Evolutionary conservation across 768 basidiomycete genomes (phyloP), one percentile per base, ranked within the genome.

Genomic region (Dacryopinax primogenitus): DNA sequence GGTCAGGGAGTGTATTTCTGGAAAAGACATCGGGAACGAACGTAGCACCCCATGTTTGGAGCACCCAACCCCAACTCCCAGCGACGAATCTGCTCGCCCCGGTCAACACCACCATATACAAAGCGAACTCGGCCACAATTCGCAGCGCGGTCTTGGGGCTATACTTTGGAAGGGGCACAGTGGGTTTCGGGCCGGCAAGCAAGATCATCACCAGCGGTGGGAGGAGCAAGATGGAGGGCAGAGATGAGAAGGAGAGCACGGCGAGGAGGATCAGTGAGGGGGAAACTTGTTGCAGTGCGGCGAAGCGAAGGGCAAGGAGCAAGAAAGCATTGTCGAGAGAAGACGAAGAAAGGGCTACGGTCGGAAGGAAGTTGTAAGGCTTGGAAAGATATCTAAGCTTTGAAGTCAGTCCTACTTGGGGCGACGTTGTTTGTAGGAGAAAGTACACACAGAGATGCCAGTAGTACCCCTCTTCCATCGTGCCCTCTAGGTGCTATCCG

Each of bases 21-120:
- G 45, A 13, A 44, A 1, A 44, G 45, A 70, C 58, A 63, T 23
- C 16, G 39, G 67, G 32, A 1, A 47, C 12, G 21, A 71, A 93
- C 92, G 82, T 86, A 63, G 88, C 85, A 16, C 90, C 89, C 91
- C 91, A 95, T 0, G 90, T 90, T 70, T 86, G 84, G 18, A 76
- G 72, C 63, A 88, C 74, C 91, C 92, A 95, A 26, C 74, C 73
- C 78, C 77, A 82, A 41, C 82, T 79, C 32, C 86, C 88, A 7
- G 82, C 78, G 0, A 83, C 78, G 1, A 87, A 70, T 1, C 81
- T 81, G 3, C 84, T 85, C 1, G 81, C 74, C 1, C 80, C 66
- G 0, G 78, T 76, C 32, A 90, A 78, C 1, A 78, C 68, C 4
- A 72, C 66, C 58, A 80, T 77, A 69, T 86, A 90, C 1, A 74